These are phyloP conservation scores for Termitomyces sp. DNA, from an alignment of 768 basidiomycete species.

Conservation along the genomic window DNA sequence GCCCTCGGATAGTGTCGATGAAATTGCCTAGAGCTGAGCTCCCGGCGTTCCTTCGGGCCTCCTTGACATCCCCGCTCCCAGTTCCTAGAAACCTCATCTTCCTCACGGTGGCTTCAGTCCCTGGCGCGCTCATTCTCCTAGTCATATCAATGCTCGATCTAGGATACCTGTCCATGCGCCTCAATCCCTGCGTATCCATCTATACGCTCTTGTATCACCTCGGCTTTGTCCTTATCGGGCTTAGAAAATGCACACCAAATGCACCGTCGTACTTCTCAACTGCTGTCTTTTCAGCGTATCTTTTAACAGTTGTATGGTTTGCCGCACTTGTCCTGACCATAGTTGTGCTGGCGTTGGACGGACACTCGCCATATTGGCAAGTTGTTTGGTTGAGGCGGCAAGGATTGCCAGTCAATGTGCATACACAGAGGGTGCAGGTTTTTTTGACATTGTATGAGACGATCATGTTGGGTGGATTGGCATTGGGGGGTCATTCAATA, in stretches of 20 bases:
- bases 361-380: conserved; percentile 11
- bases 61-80: conserved; percentile 11
- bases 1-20: conserved; percentile 4
- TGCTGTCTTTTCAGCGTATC: conserved; percentile 21
- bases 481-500: conserved; percentile 23
- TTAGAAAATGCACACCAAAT: conserved; percentile 17
- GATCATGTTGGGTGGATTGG: conserved; percentile 18
- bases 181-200: conserved; percentile 23
- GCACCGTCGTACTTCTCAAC: conserved; percentile 29
- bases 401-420: conserved; percentile 22
- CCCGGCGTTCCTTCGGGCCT: conserved; percentile 4
- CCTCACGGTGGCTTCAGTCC: conserved; percentile 20
- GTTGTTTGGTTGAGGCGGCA: conserved; percentile 15
- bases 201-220: conserved; percentile 25
- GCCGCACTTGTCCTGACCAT: conserved; percentile 23
- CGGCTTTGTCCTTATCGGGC: conserved; percentile 20
- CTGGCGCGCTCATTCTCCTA: conserved; percentile 19
- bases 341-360: conserved; percentile 17
- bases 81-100: conserved; percentile 22
- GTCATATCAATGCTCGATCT: conserved; percentile 28
- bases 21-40: conserved; percentile 10
- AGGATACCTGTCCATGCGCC: conserved; percentile 26
- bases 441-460: conserved; percentile 22
- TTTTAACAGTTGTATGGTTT: conserved; percentile 25
- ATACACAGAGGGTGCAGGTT: conserved; percentile 24